Percentiles rank a stretch among this genome's conserved stretches.
These are phyloP conservation scores for Apiotrichum gamsii DNA, from an alignment of 1,284 basidiomycete species.

Conservation along the genomic window DNA sequence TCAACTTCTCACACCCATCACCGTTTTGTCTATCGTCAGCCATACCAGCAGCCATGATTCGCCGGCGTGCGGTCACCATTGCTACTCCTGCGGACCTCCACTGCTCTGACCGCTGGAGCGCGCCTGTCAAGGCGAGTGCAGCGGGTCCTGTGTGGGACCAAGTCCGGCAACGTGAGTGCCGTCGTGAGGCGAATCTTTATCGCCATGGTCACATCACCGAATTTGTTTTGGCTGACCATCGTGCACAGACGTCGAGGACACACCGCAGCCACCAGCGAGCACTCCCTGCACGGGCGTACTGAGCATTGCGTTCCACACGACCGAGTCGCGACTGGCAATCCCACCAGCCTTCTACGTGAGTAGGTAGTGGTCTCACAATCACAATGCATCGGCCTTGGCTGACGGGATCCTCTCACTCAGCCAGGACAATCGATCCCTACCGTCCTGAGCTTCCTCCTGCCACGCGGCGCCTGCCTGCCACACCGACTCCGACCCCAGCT, in stretches of 20 bases:
- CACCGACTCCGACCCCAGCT: slow-evolving; percentile 30
- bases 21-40: too few relatives aligned
- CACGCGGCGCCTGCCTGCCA: slow-evolving; percentile 31
- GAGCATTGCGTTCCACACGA: background rate
- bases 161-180: too few relatives aligned
- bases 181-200: too few relatives aligned
- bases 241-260: too few relatives aligned
- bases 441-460: slow-evolving; percentile 30
- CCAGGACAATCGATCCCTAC: slow-evolving; percentile 41
- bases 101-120: background rate
- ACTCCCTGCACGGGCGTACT: background rate
- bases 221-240: too few relatives aligned
- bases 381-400: too few relatives aligned
- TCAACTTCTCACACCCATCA: too few relatives aligned
- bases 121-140: too few relatives aligned
- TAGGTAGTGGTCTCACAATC: too few relatives aligned
- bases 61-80: background rate
- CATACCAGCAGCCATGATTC: background rate
- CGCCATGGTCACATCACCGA: too few relatives aligned
- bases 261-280: background rate
- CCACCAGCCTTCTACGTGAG: slow-evolving; percentile 22
- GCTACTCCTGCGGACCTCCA: background rate
- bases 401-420: slow-evolving; percentile 1
- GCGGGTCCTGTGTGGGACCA: too few relatives aligned
- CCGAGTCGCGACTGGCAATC: background rate